Evolutionary conservation across 352 stramenopile species (phyloP), one percentile per base, ranked within the genome.

Genomic region (Pythium vanterpoolii): DNA sequence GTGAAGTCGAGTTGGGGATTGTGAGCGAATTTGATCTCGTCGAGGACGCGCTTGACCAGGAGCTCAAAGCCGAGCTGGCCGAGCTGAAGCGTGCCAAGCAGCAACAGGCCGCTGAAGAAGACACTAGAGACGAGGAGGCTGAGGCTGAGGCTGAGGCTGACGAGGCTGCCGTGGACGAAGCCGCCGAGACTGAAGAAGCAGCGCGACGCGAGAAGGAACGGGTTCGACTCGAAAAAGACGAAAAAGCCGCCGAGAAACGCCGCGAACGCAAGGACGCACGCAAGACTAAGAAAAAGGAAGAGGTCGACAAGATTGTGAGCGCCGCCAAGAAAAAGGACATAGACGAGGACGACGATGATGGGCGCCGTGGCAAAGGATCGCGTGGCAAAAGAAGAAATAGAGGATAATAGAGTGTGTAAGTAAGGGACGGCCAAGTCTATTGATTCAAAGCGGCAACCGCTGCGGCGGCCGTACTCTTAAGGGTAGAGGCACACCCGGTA

Each of bases 251-350:
- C 0, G 80, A 91, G 27, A 93, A 92, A 58, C 79, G 85, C 14
- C 67, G 73, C 1, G 85, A 95, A 59, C 83, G 85, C 23, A 95
- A 95, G 66, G 81, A 87, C 38, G 76, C 87, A 57, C 83, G 85
- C 36, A 95, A 92, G 68, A 80, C 73, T 36, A 80, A 87, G 58
- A 90, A 90, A 58, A 87, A 92, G 47, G 77, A 89, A 43, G 77
- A 77, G n/a, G 77, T 90, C 11, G 76, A 89, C 38, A 86, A 87
- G 53, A 86, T 89, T 26, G 62, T 89, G 19, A 72, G 23, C 19
- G 56, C 38, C 39, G 77, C 74, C 11, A 68, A 70, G 38, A 71
- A 73, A 24, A 87, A 86, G 53, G 68, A 69, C 27, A 59, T 75
- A 2, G 70, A 79, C 7, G 50, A 75, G 2, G 71, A 72, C 0